Conservation (phyloP, 805 yeast species). For the Torulaspora indica region DNA sequence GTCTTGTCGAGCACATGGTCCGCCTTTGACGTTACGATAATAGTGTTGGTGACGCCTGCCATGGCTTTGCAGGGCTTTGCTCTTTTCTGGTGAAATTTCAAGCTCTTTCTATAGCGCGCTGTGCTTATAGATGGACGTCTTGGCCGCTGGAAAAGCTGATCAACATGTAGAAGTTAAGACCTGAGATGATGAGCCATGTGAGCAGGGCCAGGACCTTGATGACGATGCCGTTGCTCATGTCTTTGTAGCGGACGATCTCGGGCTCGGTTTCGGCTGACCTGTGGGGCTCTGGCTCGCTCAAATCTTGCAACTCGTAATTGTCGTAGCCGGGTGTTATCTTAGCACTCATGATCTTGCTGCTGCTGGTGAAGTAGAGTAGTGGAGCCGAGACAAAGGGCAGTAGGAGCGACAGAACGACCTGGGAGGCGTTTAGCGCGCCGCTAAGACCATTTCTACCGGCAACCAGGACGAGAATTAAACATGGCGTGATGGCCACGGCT, state of each 20-base stretch:
- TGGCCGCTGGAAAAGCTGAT: conserved; percentile 46
- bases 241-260: conserved; percentile 27
- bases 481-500: conserved; percentile 80
- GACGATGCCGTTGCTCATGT: conserved; percentile 43
- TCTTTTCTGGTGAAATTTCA: background rate
- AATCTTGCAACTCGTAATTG: conserved; percentile 9
- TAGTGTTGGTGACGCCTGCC: conserved; percentile 23
- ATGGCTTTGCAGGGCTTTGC: background rate
- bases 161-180: conserved; percentile 61
- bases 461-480: conserved; percentile 65
- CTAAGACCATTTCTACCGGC: conserved; percentile 81
- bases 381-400: conserved; percentile 90
- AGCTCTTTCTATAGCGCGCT: conserved; percentile 1
- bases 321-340: conserved; percentile 25
- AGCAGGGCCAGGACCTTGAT: conserved; percentile 48
- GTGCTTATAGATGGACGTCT: conserved; percentile 35
- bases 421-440: conserved; percentile 73
- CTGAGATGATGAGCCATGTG: conserved; percentile 66
- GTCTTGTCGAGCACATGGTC: conserved; percentile 10
- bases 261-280: conserved; percentile 2
- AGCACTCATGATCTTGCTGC: conserved; percentile 62
- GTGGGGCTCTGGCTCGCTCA: conserved; percentile 2
- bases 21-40: conserved; percentile 22
- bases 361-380: conserved; percentile 71
- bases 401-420: conserved; percentile 73